A percentile compares a stretch with the other conserved stretches of the same genome.
phyloP scores from a whole-genome alignment of 352 stramenopile genomes.

The Phytopythium cucurbitacearum region DNA sequence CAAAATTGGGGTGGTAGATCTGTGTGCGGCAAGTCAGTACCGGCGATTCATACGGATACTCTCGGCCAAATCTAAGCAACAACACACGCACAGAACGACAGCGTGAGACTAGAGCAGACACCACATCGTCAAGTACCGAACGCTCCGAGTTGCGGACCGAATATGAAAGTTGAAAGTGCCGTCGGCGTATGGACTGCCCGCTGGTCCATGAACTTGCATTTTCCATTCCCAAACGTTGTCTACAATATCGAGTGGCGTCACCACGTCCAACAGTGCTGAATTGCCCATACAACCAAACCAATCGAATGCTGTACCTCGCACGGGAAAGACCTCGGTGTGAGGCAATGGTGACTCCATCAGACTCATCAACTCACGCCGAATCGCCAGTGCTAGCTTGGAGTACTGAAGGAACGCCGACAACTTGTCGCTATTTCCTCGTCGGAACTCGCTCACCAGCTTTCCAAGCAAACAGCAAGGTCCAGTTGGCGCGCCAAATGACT shows the following conservation, averaged over 20 bases:
- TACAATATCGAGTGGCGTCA: conserved; percentile 4
- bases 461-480: background rate
- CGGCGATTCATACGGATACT: conserved; percentile 59
- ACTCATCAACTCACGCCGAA: conserved; percentile 40
- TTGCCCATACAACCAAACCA: too few species aligned
- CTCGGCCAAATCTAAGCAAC: conserved; percentile 30
- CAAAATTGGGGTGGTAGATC: conserved; percentile 76
- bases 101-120: background rate
- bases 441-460: conserved; percentile 63
- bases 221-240: conserved; percentile 58
- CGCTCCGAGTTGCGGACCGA: conserved; percentile 12
- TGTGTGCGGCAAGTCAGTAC: conserved; percentile 35
- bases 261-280: background rate
- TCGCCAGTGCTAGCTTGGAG: conserved; percentile 49
- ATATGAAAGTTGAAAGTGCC: conserved; percentile 41
- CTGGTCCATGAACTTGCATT: conserved; percentile 22
- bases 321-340: conserved; percentile 16
- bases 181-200: conserved; percentile 39
- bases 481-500: background rate
- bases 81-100: background rate
- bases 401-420: conserved; percentile 59
- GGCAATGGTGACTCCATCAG: conserved; percentile 24
- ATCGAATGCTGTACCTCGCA: conserved; percentile 29
- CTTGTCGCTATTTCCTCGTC: conserved; percentile 53
- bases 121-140: background rate